Base-by-base conservation (phyloP, 495 filamentous ascomycete genomes). In the Neurospora sp. region DNA sequence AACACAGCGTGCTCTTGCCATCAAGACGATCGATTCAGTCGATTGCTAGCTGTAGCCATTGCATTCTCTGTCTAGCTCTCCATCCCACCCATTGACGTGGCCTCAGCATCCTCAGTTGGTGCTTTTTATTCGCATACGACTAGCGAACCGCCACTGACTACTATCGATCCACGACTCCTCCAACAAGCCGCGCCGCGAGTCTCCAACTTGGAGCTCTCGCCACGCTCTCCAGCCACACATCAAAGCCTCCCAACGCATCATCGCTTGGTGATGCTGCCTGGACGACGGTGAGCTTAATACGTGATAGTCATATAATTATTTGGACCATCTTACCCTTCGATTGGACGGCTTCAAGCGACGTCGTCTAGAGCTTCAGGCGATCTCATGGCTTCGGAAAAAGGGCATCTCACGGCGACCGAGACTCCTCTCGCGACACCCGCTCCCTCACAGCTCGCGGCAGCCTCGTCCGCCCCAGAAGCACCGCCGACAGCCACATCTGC, bases 191-290 rank as follows among this genome's bases (percentile, higher is more conserved):
- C 69, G 59, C 70, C 35, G 69, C 69, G 46, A 40, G 40, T 48
- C 61, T 70, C 37, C 73, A 61, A 44, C 41, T 18, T n/a, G 31
- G 27, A 82, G 82, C 82, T 83, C 82, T 83, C 82, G 85, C 85
- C 85, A 87, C 85, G 80, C 79, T 84, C 82, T 82, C 74, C 85
- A 85, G 84, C 85, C 84, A 84, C 83, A 85, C 84, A 81, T 78
- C 77, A 79, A 80, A 77, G 77, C 81, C 79, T 78, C 76, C 76
- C 76, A 69, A 76, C 74, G 69, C 46, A 69, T 69, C 75, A 70
- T 72, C 75, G 75, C 77, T 78, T 75, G 80, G 82, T 77, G 78
- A 86, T 85, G 84, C 80, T 74, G 75, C 74, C 73, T 75, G 78
- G 75, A 78, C 79, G 77, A 78, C 81, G 77, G 80, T 77, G 75